Percentiles rank a stretch among this genome's conserved stretches.
Evolutionary conservation across 2,329 filamentous ascomycete genomes (phyloP).

Genomic region (Colletotrichum sp.): DNA sequence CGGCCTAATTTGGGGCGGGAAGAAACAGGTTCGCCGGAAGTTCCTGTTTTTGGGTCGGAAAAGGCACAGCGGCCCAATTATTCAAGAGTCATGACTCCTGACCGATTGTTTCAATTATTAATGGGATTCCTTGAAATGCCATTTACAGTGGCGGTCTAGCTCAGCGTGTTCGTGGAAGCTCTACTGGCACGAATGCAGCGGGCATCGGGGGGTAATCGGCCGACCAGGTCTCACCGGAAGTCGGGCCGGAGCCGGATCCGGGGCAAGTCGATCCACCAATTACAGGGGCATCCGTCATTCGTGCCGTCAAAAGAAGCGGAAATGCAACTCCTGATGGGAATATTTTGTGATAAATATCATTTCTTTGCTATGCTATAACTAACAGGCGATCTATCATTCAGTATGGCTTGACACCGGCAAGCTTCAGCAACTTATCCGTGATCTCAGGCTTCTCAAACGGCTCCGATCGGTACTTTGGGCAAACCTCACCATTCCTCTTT

Average conservation of each 20-base stretch:
- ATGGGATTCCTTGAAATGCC: neutral
- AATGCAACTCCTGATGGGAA: neutral
- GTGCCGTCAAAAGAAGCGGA: neutral
- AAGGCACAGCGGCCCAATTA: neutral
- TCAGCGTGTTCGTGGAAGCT: neutral
- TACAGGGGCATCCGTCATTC: neutral
- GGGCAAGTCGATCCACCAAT: constrained; percentile 7
- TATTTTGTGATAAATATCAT: neutral
- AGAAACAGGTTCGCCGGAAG: neutral
- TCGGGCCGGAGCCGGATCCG: neutral
- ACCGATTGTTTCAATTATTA: neutral
- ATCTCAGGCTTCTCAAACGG: constrained; percentile 29
- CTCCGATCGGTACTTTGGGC: constrained; percentile 36
- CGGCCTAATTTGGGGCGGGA: neutral
- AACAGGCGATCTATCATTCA: neutral
- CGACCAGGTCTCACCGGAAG: neutral
- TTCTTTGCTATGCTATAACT: neutral
- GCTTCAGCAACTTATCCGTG: constrained; percentile 29
- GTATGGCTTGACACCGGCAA: constrained; percentile 28
- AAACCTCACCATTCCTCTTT: constrained; percentile 38
- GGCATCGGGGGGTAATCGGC: neutral
- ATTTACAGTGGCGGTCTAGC: neutral
- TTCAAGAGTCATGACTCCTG: neutral
- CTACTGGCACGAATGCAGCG: neutral
- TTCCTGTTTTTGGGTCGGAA: neutral